phyloP scores from a whole-genome alignment of 768 basidiomycete genomes.

The Russula vinacea region DNA sequence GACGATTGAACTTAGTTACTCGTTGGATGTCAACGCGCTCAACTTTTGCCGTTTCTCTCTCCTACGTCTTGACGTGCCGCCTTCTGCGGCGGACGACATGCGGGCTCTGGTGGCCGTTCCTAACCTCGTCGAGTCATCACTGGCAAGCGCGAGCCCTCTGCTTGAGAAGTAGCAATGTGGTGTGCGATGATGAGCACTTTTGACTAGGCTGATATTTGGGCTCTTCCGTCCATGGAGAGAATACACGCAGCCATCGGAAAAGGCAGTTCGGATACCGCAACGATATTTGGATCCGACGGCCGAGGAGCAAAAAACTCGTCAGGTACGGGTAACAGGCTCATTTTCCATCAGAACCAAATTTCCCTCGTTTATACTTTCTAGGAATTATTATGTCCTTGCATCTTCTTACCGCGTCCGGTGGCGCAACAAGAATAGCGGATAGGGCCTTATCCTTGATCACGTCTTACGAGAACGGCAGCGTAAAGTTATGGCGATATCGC shows the following conservation, averaged over 20 bases:
- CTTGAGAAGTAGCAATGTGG: background rate
- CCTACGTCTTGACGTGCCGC: slow-evolving; percentile 35
- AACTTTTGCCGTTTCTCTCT: slow-evolving; percentile 92
- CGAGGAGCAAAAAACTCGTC: slow-evolving; percentile 50
- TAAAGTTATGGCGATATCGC: slow-evolving; percentile 61
- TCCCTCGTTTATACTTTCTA: slow-evolving; percentile 33
- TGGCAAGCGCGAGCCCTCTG: slow-evolving; percentile 44
- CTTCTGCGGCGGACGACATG: background rate
- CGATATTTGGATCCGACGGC: slow-evolving; percentile 42
- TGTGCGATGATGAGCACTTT: background rate
- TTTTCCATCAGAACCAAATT: background rate
- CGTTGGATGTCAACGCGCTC: slow-evolving; percentile 87
- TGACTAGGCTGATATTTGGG: slow-evolving; percentile 81
- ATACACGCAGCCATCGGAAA: slow-evolving; percentile 86
- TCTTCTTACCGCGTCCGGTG: slow-evolving; percentile 41
- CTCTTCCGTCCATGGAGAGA: slow-evolving; percentile 61
- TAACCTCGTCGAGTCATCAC: slow-evolving; percentile 83
- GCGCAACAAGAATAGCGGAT: background rate
- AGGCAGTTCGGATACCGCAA: slow-evolving; percentile 35
- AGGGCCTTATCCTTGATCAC: slow-evolving; percentile 58
- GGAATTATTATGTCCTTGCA: slow-evolving; percentile 91
- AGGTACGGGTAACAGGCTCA: slow-evolving; percentile 39
- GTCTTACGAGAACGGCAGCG: slow-evolving; percentile 85
- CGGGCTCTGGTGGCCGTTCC: slow-evolving; percentile 72
- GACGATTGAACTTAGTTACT: slow-evolving; percentile 54